Percentiles rank a stretch among this genome's conserved stretches.
phyloP scores from a whole-genome alignment of 176 grass and related monocot species.

The Triticum monococcum region DNA sequence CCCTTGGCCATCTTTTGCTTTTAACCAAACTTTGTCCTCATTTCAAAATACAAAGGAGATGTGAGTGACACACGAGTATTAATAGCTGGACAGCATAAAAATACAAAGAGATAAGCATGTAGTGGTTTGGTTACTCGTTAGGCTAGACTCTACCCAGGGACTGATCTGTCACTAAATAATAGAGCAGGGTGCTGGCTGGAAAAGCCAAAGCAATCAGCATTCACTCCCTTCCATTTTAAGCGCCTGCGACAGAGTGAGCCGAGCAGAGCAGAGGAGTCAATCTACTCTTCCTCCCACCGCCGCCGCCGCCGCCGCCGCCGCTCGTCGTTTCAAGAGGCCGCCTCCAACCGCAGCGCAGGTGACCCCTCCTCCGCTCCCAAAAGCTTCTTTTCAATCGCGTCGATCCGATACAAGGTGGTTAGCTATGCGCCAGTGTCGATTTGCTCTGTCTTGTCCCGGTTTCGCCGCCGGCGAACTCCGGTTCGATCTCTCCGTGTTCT shows the following conservation, averaged over 20 bases:
- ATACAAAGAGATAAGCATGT: too few relatives aligned
- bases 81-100: background rate
- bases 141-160: background rate
- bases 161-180: background rate
- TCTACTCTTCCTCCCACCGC: background rate
- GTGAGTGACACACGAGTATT: too few relatives aligned
- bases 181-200: background rate
- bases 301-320: background rate
- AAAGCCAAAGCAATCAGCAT: background rate
- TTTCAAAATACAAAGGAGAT: too few relatives aligned
- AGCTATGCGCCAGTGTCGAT: background rate
- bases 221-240: background rate
- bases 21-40: too few relatives aligned
- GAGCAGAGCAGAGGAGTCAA: background rate
- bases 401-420: background rate
- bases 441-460: background rate
- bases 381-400: background rate
- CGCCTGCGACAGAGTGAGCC: background rate
- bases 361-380: background rate
- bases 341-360: background rate
- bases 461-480: background rate
- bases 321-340: background rate
- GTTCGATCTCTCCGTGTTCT: background rate
- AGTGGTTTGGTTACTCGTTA: too few relatives aligned
- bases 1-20: too few relatives aligned